Base-by-base conservation (phyloP, 2,329 filamentous ascomycete genomes). In the Fusarium heterosporum region DNA sequence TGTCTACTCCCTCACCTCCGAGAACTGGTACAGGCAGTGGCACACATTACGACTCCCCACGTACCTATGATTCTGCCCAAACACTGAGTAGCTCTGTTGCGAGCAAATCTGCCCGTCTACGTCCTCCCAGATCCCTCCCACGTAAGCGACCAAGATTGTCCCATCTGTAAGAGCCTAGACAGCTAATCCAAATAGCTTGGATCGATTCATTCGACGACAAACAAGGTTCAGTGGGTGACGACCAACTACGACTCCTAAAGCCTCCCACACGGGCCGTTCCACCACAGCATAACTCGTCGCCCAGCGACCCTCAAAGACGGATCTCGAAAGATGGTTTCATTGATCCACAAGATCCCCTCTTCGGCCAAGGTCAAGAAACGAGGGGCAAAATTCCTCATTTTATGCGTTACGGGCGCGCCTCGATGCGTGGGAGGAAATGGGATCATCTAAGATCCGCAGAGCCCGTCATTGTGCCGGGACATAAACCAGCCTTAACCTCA, bases 391-490 rank as follows among this genome's bases (percentile, higher is more conserved):
- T 87, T 19, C 81, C 83, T 50, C 78, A 80, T 51, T 75, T 86
- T 22, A 79, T 87, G 50, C 78, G 77, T 70, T 74, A 84, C 67
- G 81, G 84, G 42, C 82, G 81, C 75, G 74, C 82, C 74, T 78
- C 78, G 25, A 75, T 71, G 66, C 76, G 74, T 45, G 85, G 85
- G 4, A 81, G 85, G 60, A 83, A 83, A 77, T 88, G 86, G 85
- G 86, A 89, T 69, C 85, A 89, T 70, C 74, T 88, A 50, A 84
- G 86, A 51, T 84, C 84, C 4, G 80, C 83, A 32, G 86, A 88
- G 60, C 86, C 86, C 6, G 85, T 88, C 64, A 87, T 89, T 64
- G 83, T 88, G 46, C 79, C 85, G 25, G 79, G 80, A 39, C 82
- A 84, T 64, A 76, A 77, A 56, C 78, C 81, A 13, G 73, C 78